A percentile compares a stretch with the other conserved stretches of the same genome.
These are phyloP conservation scores for Phlebiopsis flavidoalba DNA, from an alignment of 768 basidiomycete species.

Conservation along the genomic window DNA sequence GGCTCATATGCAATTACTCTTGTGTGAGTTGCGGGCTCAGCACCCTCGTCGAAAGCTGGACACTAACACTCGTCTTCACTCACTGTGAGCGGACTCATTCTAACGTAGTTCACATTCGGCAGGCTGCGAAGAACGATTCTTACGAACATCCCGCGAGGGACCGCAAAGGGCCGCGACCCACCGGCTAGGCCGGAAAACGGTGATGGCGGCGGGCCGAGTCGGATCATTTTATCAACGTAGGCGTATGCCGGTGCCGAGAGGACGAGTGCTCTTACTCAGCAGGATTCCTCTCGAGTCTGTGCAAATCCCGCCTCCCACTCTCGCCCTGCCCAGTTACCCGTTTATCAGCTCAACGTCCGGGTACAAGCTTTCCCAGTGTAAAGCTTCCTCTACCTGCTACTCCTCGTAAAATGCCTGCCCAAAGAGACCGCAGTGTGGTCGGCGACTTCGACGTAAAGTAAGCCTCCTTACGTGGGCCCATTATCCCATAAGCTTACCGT, in stretches of 20 bases:
- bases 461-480: slow-evolving; percentile 7
- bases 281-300: background rate
- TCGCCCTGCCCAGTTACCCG: background rate
- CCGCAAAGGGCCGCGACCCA: background rate
- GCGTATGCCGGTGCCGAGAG: background rate
- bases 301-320: slow-evolving; percentile 1
- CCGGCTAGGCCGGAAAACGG: background rate
- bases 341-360: background rate
- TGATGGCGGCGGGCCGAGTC: background rate
- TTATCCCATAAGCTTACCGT: background rate
- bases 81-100: too few species aligned
- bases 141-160: background rate
- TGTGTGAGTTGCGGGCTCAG: too few species aligned
- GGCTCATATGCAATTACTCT: background rate
- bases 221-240: background rate
- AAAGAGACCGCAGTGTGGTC: slow-evolving; percentile 63
- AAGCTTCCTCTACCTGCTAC: too few species aligned
- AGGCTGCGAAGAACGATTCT: background rate
- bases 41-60: too few species aligned
- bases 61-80: too few species aligned
- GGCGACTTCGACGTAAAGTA: slow-evolving; percentile 49
- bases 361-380: background rate
- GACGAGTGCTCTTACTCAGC: background rate
- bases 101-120: background rate
- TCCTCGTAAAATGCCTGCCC: slow-evolving; percentile 37